A percentile compares a stretch with the other conserved stretches of the same genome.
phyloP scores from a whole-genome alignment of 352 stramenopile species.

The Phytophthora nicotianae region DNA sequence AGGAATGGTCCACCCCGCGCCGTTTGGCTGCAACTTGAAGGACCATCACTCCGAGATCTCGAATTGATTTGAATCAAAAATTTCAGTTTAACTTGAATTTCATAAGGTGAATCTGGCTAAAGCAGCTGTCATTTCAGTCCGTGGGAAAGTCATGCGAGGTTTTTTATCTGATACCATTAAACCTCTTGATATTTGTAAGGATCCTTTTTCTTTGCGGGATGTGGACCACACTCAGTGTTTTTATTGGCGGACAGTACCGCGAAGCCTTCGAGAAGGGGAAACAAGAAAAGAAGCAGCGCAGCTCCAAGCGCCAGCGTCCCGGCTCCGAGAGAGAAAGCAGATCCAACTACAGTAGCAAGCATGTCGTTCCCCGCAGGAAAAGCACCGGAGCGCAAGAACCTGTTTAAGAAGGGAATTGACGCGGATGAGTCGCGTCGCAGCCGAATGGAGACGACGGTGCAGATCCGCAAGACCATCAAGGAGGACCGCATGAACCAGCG shows the following conservation, averaged over 20 bases:
- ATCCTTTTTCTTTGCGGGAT: slow-evolving; percentile 20
- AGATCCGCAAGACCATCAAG: slow-evolving; percentile 87
- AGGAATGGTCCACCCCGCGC: slow-evolving; percentile 11
- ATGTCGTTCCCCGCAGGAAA: slow-evolving; percentile 81
- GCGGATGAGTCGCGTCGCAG: slow-evolving; percentile 74
- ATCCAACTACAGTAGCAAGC: slow-evolving; percentile 11
- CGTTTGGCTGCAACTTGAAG: slow-evolving; percentile 30
- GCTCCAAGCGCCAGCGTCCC: slow-evolving; percentile 21
- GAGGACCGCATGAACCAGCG: slow-evolving; percentile 84
- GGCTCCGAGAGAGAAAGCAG: slow-evolving; percentile 6
- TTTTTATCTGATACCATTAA: slow-evolving; percentile 25
- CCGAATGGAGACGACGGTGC: slow-evolving; percentile 80
- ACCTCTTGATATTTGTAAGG: slow-evolving; percentile 25
- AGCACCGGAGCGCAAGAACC: slow-evolving; percentile 73
- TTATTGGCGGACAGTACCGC: slow-evolving; percentile 34
- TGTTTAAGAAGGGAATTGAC: slow-evolving; percentile 85
- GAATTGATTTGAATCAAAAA: slow-evolving; percentile 11
- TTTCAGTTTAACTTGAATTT: background rate
- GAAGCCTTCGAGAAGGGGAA: slow-evolving; percentile 33
- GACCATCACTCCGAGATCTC: slow-evolving; percentile 5
- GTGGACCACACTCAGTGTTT: slow-evolving; percentile 30
- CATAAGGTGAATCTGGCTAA: background rate
- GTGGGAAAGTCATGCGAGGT: slow-evolving; percentile 23
- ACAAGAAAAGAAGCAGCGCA: slow-evolving; percentile 37
- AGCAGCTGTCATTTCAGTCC: no score